Evolutionary conservation across 495 filamentous ascomycete species (phyloP).

Genomic region (Aspergillus cavernicola): DNA sequence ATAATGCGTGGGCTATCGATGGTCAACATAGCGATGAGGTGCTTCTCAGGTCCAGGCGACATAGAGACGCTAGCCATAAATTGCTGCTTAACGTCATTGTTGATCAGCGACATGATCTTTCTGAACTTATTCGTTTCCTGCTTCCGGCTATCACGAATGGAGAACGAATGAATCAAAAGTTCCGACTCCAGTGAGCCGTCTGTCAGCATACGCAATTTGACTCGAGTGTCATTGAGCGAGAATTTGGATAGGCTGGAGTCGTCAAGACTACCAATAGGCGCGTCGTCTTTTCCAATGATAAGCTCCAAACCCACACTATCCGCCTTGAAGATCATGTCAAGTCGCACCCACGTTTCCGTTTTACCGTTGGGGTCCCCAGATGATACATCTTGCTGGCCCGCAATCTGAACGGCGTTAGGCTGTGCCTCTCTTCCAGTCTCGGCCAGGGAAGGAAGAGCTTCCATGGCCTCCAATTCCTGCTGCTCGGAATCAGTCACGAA

Average conservation of each 20-base stretch:
- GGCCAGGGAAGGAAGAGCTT: slow-evolving; percentile 58
- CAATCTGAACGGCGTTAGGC: slow-evolving; percentile 44
- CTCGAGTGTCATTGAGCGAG: slow-evolving; percentile 82
- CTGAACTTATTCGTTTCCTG: slow-evolving; percentile 90
- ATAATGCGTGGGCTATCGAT: slow-evolving; percentile 94
- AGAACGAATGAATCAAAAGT: slow-evolving; percentile 89
- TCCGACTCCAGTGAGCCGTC: slow-evolving; percentile 92
- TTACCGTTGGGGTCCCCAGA: slow-evolving; percentile 60
- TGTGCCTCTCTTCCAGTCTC: slow-evolving; percentile 43
- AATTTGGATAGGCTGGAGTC: slow-evolving; percentile 86
- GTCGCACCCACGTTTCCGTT: slow-evolving; percentile 79
- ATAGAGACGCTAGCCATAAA: slow-evolving; percentile 97
- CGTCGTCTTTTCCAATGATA: slow-evolving; percentile 67
- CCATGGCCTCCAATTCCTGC: slow-evolving; percentile 58
- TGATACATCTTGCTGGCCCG: slow-evolving; percentile 32
- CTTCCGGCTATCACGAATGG: slow-evolving; percentile 83
- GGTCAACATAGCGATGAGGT: slow-evolving; percentile 87
- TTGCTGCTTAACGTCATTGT: slow-evolving; percentile 86
- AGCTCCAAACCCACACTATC: slow-evolving; percentile 84
- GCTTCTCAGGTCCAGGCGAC: slow-evolving; percentile 77
- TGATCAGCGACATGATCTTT: slow-evolving; percentile 96
- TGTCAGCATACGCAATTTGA: slow-evolving; percentile 92
- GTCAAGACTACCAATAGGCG: slow-evolving; percentile 73
- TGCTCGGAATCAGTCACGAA: slow-evolving; percentile 76
- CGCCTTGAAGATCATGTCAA: slow-evolving; percentile 90